Evolutionary conservation across 495 filamentous ascomycete genomes (phyloP), one percentile per base, ranked within the genome.

Genomic region (Xylaria curta): DNA sequence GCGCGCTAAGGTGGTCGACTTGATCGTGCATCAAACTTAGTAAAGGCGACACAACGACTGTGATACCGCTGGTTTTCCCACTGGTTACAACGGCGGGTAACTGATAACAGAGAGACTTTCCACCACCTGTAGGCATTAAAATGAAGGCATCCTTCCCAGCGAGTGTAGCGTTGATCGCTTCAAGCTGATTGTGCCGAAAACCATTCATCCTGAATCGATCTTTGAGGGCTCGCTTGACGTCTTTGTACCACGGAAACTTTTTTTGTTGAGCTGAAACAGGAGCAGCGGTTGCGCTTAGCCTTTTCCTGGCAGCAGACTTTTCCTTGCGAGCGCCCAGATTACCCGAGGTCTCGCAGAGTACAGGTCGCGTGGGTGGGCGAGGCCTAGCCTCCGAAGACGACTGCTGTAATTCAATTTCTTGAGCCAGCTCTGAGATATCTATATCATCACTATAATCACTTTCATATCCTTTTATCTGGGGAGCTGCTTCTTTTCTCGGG

Each of bases 21-120:
- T 99, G 96, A 75, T 99, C 96, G 73, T 94, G 90, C 95, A 99
- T 99, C 63, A 99, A 84, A 82, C 95, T 97, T 40, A 98, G 85
- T 54, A 99, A 81, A 19, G 96, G 96, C n/a, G 94, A 97, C 53
- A 99, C 88, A 19, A 99, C 96, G 47, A 99, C 85, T 0, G 97
- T 98, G 7, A 99, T 88, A 2, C 96, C 96, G 61, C 83, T 86
- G 0, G 95, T 98, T 71, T 87, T 89, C 19, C 96, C 97, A 24
- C 89, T 91, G 15, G 81, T 87, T n/a, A 98, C 85, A 31, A 98
- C 85, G 31, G 97, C 93, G 9, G 96, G 97, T 19, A 99, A 83
- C 76, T 99, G 96, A 79, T 98, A 99, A 79, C 97, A 98, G 12
- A 99, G 85, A 15, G 94, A 97, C 78, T 99, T 99, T 19, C 96